Base-by-base conservation (phyloP, 2,329 filamentous ascomycete genomes). In the Pseudogymnoascus sp. region DNA sequence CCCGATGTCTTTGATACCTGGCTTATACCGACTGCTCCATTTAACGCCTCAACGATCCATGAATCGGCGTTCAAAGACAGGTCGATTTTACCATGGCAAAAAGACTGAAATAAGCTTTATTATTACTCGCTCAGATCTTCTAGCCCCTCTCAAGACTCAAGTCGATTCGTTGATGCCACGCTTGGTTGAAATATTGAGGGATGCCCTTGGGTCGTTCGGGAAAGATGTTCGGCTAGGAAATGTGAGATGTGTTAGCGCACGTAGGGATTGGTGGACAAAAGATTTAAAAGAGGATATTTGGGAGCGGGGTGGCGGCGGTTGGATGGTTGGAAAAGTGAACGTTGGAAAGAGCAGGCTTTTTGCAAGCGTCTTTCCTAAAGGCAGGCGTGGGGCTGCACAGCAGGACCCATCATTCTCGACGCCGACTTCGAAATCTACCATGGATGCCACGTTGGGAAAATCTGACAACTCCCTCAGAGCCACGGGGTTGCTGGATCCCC, bases 291-390 rank as follows among this genome's bases (percentile, higher is more conserved):
- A 96, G 68, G 88, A 93, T 59, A 92, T 99, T 56, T 93, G 87
- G 82, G 78, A 86, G 46, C 84, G 90, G 59, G 92, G 91, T 3
- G 93, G 93, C 4, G 95, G 88, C 15, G 88, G 90, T 15, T 99
- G 95, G 93, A 88, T 99, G 80, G 89, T 99, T 2, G 95, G 95
- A n/a, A 97, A 96, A 75, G 91, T 92, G 66, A 99, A 99, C 72
- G 96, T 97, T 2, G 96, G 95, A 23, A 99, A 99, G 77, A 97
- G 93, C 70, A 88, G 89, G 71, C 82, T 99, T 1, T 96, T 97
- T 65, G 88, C 95, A 69, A 84, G 87, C 4, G 86, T 97, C 7
- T 96, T 93, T 70, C 93, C 96, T 3, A 93, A 89, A 79, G 87
- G 86, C 26, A 81, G 79, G 76, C 65, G 71, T 72, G 64, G 68